Conservation (phyloP, 2,329 filamentous ascomycete genomes). For the Fusarium chaquense region DNA sequence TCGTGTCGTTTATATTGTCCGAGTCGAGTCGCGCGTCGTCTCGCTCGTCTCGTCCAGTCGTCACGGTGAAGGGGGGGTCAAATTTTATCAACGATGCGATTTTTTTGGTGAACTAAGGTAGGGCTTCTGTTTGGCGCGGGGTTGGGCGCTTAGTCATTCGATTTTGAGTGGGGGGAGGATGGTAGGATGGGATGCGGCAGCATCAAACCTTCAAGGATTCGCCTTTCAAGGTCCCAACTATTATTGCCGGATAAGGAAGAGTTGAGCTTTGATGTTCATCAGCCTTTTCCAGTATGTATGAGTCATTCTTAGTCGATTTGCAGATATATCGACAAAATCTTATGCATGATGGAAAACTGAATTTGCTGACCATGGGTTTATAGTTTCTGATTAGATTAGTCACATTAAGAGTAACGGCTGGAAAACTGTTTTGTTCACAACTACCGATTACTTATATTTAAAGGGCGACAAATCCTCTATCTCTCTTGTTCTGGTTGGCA, state of each 20-base stretch:
- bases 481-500: constrained; percentile 2
- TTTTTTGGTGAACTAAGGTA: constrained; percentile 50
- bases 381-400: constrained; percentile 40
- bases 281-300: constrained; percentile 38
- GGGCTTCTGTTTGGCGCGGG: constrained; percentile 54
- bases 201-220: constrained; percentile 37
- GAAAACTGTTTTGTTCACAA: constrained; percentile 27
- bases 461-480: constrained; percentile 11
- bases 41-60: constrained; percentile 45
- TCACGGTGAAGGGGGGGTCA: constrained; percentile 50
- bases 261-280: constrained; percentile 15
- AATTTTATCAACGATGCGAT: constrained; percentile 51
- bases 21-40: constrained; percentile 49
- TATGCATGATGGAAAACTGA: constrained; percentile 17
- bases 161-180: constrained; percentile 44
- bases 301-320: constrained; percentile 47
- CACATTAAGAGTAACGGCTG: constrained; percentile 39
- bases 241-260: constrained; percentile 15
- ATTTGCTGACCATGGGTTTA: constrained; percentile 38
- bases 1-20: constrained; percentile 51
- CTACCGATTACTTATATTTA: constrained; percentile 16
- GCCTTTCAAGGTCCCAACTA: constrained; percentile 17
- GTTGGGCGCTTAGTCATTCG: constrained; percentile 20
- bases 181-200: background rate
- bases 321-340: constrained; percentile 14